Evolutionary conservation across 331 rosid genomes (phyloP).

Genomic region (Pyrus hybrid): DNA sequence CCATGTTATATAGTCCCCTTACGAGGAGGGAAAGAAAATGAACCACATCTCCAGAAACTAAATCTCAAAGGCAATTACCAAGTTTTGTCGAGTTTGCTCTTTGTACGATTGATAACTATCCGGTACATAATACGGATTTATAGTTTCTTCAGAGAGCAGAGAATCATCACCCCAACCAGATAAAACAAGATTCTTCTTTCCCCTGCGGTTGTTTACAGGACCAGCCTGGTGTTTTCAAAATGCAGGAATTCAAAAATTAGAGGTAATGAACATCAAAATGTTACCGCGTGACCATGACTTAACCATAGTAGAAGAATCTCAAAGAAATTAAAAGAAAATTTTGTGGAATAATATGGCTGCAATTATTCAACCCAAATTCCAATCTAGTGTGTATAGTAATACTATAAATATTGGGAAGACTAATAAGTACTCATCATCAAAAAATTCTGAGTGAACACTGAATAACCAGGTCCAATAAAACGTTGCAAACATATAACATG

Average conservation of each 20-base stretch:
- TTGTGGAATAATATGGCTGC: background rate
- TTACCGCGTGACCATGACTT: background rate
- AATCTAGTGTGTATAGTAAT: background rate
- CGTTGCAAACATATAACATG: background rate
- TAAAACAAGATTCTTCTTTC: constrained; percentile 84
- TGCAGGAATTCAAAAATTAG: constrained; percentile 10
- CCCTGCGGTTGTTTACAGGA: constrained; percentile 60
- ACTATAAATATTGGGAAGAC: background rate
- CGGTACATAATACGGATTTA: constrained; percentile 58
- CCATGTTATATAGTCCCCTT: constrained; percentile 11
- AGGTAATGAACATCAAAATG: background rate
- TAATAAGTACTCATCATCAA: background rate
- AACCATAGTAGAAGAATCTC: background rate
- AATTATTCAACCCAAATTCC: background rate
- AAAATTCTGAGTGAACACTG: background rate
- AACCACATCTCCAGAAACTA: background rate
- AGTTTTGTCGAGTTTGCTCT: constrained; percentile 70
- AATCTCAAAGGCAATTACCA: constrained; percentile 42
- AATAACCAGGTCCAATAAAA: background rate
- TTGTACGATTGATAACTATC: constrained; percentile 57
- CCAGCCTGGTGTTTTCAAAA: constrained; percentile 47
- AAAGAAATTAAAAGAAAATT: background rate
- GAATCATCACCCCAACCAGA: constrained; percentile 95
- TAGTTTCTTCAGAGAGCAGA: constrained; percentile 58
- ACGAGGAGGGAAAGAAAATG: background rate